Conservation (phyloP, 2,329 filamentous ascomycete genomes). For the Nemania sp. region DNA sequence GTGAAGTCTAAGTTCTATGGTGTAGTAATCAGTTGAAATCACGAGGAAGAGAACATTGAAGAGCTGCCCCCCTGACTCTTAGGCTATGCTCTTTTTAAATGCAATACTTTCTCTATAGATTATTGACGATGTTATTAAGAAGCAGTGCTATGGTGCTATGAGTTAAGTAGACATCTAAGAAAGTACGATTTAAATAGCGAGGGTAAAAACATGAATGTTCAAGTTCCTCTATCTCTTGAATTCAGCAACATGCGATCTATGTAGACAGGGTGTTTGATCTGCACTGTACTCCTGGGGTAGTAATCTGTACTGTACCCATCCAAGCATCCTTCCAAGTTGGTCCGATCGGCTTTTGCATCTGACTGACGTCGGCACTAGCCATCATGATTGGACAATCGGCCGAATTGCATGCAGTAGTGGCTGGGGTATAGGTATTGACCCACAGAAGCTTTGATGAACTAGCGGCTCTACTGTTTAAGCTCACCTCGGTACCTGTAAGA, state of each 20-base stretch:
- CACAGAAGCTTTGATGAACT: slow-evolving; percentile 32
- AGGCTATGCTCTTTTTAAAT: too few relatives aligned
- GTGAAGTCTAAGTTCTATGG: too few relatives aligned
- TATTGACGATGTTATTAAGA: too few relatives aligned
- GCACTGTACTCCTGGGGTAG: slow-evolving; percentile 15
- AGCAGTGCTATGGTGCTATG: too few relatives aligned
- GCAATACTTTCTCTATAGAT: too few relatives aligned
- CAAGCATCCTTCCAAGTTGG: slow-evolving; percentile 1
- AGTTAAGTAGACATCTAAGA: too few relatives aligned
- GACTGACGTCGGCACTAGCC: slow-evolving; percentile 25
- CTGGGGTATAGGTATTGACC: slow-evolving; percentile 30
- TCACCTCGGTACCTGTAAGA: slow-evolving; percentile 4
- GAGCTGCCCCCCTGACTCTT: too few relatives aligned
- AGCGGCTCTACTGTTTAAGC: slow-evolving; percentile 22
- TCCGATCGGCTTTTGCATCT: slow-evolving; percentile 35
- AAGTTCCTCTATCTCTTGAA: not conserved
- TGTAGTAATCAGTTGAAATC: too few relatives aligned
- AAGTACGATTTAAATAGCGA: not conserved
- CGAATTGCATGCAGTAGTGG: slow-evolving; percentile 34
- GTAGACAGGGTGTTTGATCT: not conserved
- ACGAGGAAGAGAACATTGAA: too few relatives aligned
- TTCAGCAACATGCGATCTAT: not conserved
- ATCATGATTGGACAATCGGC: slow-evolving; percentile 29
- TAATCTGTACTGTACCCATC: not conserved
- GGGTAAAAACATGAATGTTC: not conserved